These are phyloP conservation scores for Botrytis pseudocinerea DNA, from an alignment of 2,329 filamentous ascomycete species.

Conservation along the genomic window DNA sequence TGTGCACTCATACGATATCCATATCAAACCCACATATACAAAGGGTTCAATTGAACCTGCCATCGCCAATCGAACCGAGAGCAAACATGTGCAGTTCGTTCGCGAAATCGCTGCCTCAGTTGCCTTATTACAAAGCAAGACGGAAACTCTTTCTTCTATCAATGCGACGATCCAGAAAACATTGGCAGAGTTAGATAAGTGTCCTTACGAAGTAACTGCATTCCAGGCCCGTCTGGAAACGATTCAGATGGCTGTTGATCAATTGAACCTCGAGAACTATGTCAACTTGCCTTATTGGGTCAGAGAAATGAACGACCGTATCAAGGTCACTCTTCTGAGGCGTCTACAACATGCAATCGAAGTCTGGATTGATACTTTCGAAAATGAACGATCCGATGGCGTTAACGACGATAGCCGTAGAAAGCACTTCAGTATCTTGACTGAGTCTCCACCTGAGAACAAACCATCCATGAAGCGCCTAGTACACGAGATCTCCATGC, in stretches of 20 bases:
- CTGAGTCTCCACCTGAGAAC: constrained; percentile 49
- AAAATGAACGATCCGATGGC: constrained; percentile 53
- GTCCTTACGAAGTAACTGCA: constrained; percentile 75
- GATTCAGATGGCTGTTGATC: constrained; percentile 91
- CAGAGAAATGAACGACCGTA: constrained; percentile 77
- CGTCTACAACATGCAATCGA: constrained; percentile 82
- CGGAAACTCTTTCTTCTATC: constrained; percentile 73
- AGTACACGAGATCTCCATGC: constrained; percentile 93
- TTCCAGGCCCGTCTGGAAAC: constrained; percentile 80
- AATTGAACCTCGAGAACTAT: constrained; percentile 94
- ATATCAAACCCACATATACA: constrained; percentile 64
- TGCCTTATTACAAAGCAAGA: constrained; percentile 85
- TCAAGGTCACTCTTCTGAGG: constrained; percentile 76
- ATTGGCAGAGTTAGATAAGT: constrained; percentile 78
- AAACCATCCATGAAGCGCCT: constrained; percentile 69
- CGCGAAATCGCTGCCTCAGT: constrained; percentile 88
- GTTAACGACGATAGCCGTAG: constrained; percentile 52
- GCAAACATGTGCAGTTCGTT: constrained; percentile 95
- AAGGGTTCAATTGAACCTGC: constrained; percentile 60
- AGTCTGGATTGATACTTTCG: constrained; percentile 85
- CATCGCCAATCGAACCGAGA: constrained; percentile 66
- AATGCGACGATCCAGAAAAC: constrained; percentile 81
- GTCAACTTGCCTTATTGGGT: constrained; percentile 93
- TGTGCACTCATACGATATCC: constrained; percentile 92
- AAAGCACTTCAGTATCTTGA: constrained; percentile 49